A percentile compares a stretch with the other conserved stretches of the same genome.
phyloP scores from a whole-genome alignment of 73 alveolate species.

The Paramecium tetraurelia region DNA sequence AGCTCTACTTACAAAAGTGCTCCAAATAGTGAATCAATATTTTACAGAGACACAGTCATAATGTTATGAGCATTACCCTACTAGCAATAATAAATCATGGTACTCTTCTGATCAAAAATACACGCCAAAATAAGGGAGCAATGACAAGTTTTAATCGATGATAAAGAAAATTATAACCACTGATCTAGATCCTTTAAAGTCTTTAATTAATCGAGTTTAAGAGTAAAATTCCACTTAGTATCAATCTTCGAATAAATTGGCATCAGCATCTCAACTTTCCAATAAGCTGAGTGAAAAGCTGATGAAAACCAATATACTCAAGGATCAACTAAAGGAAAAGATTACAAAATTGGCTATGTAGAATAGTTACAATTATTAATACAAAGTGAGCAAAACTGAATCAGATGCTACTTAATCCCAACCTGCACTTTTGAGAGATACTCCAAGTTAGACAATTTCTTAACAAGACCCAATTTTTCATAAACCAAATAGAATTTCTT shows the following conservation, averaged over 20 bases:
- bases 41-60: not conserved
- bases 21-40: not conserved
- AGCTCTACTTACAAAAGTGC: not conserved
- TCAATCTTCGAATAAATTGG: not conserved
- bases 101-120: not conserved
- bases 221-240: not conserved
- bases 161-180: not conserved
- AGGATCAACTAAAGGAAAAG: not conserved
- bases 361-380: not conserved
- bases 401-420: not conserved
- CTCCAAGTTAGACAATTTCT: not conserved
- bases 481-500: not conserved
- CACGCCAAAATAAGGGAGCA: not conserved
- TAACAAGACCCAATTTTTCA: not conserved
- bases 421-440: not conserved
- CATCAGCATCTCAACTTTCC: not conserved
- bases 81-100: not conserved
- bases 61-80: not conserved
- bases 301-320: not conserved
- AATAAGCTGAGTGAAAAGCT: not conserved
- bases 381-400: not conserved
- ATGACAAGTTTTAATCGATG: not conserved
- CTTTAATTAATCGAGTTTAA: not conserved
- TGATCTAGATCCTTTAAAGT: not conserved
- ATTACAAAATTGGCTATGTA: not conserved